Evolutionary conservation across 768 basidiomycete genomes (phyloP), one percentile per base, ranked within the genome.

Genomic region (Amanita exitialis): DNA sequence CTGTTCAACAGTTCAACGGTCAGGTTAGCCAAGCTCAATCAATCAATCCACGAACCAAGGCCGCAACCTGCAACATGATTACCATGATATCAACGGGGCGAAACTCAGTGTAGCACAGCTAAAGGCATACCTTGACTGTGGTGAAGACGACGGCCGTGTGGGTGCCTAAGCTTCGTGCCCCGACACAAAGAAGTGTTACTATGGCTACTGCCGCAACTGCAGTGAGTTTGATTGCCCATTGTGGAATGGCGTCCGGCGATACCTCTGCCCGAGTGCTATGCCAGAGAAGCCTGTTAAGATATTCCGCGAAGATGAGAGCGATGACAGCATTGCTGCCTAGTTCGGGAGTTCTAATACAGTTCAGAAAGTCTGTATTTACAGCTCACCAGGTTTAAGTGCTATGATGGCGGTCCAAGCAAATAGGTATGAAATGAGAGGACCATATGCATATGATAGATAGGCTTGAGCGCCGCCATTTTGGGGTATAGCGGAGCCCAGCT

Each of bases 361-460:
- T 5, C 15, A 25, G 20, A 4, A 20, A 46, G 32, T 37, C 44
- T 25, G 5, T 25, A 43, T 34, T 3, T 37, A 18, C 35, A 27
- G 56, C 67, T 47, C 57, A 85, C 86, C 85, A 60, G 93, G 92
- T 61, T 84, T 92, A 15, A 95, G 68, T 13, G 88, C 86, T 36
- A 87, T 84, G 49, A 94, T 94, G 3, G 90, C 86, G 12, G 91
- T 93, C 91, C 93, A 99, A 13, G 92, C 84, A 67, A 90, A 99
- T 8, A 96, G 75, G 64, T 91, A 99, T 6, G 93, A 90, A 35
- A 85, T 70, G 15, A 90, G 73, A 21, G 90, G 89, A 1, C 87
- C 90, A 61, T 90, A 96, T 35, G 92, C 80, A 61, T 94, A 94
- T 20, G 83, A 80, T 20, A 96, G 78, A 64, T 96, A 96, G 13